Percentiles rank a stretch among this genome's conserved stretches.
Conservation (phyloP, 495 filamentous ascomycete genomes). For the Filosporella fistucella region DNA sequence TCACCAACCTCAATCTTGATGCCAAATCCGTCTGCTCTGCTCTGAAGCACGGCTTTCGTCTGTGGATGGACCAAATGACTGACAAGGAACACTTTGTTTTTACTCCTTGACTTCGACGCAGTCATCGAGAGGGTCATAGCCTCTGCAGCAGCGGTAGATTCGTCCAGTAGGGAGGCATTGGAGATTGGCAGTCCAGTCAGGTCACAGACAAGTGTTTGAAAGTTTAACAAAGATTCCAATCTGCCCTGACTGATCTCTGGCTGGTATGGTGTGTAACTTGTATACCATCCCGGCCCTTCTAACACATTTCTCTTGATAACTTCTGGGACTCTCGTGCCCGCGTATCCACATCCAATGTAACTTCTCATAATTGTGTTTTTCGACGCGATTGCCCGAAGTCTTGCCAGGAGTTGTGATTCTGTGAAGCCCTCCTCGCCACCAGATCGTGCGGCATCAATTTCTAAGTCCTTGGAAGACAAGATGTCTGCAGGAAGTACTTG, state of each 20-base stretch:
- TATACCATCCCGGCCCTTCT: slow-evolving; percentile 97
- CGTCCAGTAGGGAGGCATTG: slow-evolving; percentile 92
- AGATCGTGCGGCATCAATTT: slow-evolving; percentile 36
- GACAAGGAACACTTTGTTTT: slow-evolving; percentile 78
- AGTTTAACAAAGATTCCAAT: slow-evolving; percentile 91
- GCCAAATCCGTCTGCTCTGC: slow-evolving; percentile 90
- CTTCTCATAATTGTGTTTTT: slow-evolving; percentile 58
- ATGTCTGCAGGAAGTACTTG: slow-evolving; percentile 84
- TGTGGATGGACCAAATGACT: slow-evolving; percentile 83
- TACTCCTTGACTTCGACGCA: slow-evolving; percentile 66
- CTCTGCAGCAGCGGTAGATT: slow-evolving; percentile 91
- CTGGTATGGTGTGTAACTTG: slow-evolving; percentile 97
- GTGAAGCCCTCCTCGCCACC: slow-evolving; percentile 51
- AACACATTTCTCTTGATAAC: slow-evolving; percentile 94
- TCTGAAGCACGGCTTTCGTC: slow-evolving; percentile 80
- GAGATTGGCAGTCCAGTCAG: slow-evolving; percentile 85
- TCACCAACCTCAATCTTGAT: slow-evolving; percentile 74
- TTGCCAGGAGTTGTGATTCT: slow-evolving; percentile 64
- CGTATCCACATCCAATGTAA: slow-evolving; percentile 88
- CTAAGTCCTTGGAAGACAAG: slow-evolving; percentile 60
- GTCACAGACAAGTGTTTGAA: slow-evolving; percentile 91
- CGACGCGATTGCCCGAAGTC: slow-evolving; percentile 58
- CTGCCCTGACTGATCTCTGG: slow-evolving; percentile 96
- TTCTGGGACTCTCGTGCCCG: slow-evolving; percentile 77
- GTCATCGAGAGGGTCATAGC: slow-evolving; percentile 95